These are phyloP conservation scores for Ophiostoma sp. DNA, from an alignment of 2,329 filamentous ascomycete species.

Conservation along the genomic window DNA sequence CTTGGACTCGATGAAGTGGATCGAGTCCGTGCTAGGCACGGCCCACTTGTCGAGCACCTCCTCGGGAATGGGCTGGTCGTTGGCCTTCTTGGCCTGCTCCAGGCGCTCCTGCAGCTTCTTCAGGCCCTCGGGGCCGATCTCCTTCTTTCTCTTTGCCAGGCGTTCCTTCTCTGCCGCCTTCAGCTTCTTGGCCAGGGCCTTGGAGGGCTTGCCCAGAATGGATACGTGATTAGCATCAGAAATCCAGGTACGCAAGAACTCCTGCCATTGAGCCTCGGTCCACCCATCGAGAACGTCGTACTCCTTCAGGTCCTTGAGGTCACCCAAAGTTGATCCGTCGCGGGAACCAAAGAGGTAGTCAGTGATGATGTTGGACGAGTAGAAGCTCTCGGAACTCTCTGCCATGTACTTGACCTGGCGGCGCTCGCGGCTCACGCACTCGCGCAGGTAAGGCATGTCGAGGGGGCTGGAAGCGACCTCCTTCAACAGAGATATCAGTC, in stretches of 20 bases:
- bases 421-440: slow-evolving; percentile 76
- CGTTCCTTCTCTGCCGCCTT: slow-evolving; percentile 76
- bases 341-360: slow-evolving; percentile 87
- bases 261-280: slow-evolving; percentile 78
- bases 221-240: slow-evolving; percentile 80
- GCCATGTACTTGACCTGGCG: slow-evolving; percentile 78
- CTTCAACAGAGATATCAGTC: slow-evolving; percentile 75
- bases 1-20: slow-evolving; percentile 86
- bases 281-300: slow-evolving; percentile 70
- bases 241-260: slow-evolving; percentile 78
- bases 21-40: slow-evolving; percentile 81
- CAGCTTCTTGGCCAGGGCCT: slow-evolving; percentile 69
- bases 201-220: slow-evolving; percentile 79
- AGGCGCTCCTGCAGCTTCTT: slow-evolving; percentile 68
- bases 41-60: slow-evolving; percentile 74
- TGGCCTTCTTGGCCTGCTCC: slow-evolving; percentile 78
- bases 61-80: slow-evolving; percentile 78
- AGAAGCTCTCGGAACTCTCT: slow-evolving; percentile 75
- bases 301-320: slow-evolving; percentile 51
- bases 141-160: slow-evolving; percentile 69
- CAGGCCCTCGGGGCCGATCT: slow-evolving; percentile 76
- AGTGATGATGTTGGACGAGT: slow-evolving; percentile 77
- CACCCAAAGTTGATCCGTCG: slow-evolving; percentile 68
- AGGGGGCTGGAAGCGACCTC: slow-evolving; percentile 75
- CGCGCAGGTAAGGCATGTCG: slow-evolving; percentile 83